Evolutionary conservation across 257 asterid species (phyloP).

Genomic region (Plantago elongata): DNA sequence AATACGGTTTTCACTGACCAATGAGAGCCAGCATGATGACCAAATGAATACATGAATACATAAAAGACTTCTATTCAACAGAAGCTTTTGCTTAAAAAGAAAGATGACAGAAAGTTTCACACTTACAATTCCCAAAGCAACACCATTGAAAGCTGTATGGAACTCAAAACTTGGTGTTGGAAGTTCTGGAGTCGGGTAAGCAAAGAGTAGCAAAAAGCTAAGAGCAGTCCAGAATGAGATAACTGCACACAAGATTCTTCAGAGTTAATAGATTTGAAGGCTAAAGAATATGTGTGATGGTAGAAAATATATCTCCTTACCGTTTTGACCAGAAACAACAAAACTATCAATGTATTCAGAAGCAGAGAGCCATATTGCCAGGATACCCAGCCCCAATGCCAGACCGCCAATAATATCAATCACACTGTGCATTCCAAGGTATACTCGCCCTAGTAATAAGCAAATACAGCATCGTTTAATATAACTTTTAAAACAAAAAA

Average conservation of each 20-base stretch:
- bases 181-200: conserved; percentile 91
- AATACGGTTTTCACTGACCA: conserved; percentile 16
- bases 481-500: conserved; percentile 14
- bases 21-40: neutral
- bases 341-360: conserved; percentile 59
- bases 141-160: conserved; percentile 88
- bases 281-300: conserved; percentile 5
- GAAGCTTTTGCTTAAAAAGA: too few species aligned
- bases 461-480: conserved; percentile 2
- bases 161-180: conserved; percentile 94
- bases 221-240: conserved; percentile 75
- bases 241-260: conserved; percentile 48
- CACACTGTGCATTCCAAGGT: conserved; percentile 96
- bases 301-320: conserved; percentile 30
- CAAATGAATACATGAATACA: neutral
- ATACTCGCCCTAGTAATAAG: conserved; percentile 64
- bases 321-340: conserved; percentile 72
- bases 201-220: conserved; percentile 86
- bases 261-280: conserved; percentile 14
- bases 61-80: too few species aligned
- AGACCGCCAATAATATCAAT: conserved; percentile 76
- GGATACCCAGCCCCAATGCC: conserved; percentile 60
- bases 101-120: neutral
- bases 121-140: conserved; percentile 92
- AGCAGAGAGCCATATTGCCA: conserved; percentile 69